Conservation (phyloP, 2,329 filamentous ascomycete species). For the Hymenoscyphus repandus region DNA sequence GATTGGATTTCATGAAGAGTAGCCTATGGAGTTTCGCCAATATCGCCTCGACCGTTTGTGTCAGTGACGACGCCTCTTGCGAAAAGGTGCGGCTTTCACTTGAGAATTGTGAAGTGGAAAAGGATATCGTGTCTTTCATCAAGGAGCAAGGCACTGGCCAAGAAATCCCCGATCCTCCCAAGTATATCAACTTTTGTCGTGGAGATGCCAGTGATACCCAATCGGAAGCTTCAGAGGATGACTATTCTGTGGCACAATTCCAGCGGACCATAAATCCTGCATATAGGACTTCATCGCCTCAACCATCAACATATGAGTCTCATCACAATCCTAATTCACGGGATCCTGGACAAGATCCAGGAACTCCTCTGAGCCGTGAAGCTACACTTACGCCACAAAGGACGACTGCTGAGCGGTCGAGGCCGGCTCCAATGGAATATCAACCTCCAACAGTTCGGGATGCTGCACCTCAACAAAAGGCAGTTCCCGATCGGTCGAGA, state of each 20-base stretch:
- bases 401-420: conserved; percentile 20
- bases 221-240: conserved; percentile 81
- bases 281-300: conserved; percentile 91
- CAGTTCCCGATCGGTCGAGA: conserved; percentile 18
- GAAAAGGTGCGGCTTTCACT: conserved; percentile 92
- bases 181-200: conserved; percentile 97
- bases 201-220: conserved; percentile 76
- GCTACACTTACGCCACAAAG: conserved; percentile 49
- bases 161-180: conserved; percentile 94
- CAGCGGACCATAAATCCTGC: conserved; percentile 92
- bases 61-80: conserved; percentile 93
- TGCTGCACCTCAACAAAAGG: conserved; percentile 47
- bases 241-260: conserved; percentile 95
- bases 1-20: conserved; percentile 94
- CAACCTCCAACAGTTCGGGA: conserved; percentile 27
- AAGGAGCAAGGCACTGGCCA: conserved; percentile 84
- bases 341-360: conserved; percentile 56
- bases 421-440: conserved; percentile 18
- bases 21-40: conserved; percentile 98
- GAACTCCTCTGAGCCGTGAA: conserved; percentile 41
- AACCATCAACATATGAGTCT: conserved; percentile 87
- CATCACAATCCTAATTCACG: conserved; percentile 81
- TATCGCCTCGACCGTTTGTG: conserved; percentile 92
- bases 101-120: conserved; percentile 94
- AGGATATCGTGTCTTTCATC: conserved; percentile 88